Conservation (phyloP, 2,329 filamentous ascomycete genomes). For the Fusarium sp. region DNA sequence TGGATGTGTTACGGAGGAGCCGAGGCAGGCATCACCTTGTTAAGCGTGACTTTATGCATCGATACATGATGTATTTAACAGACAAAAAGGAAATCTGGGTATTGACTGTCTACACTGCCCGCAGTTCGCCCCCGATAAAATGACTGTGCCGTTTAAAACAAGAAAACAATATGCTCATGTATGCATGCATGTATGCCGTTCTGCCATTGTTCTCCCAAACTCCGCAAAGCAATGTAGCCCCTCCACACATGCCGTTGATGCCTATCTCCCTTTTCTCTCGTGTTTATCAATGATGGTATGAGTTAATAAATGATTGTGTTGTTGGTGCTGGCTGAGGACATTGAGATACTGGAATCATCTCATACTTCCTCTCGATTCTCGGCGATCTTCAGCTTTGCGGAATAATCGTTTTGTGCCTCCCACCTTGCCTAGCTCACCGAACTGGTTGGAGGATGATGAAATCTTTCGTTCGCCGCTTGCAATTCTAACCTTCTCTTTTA, state of each 20-base stretch:
- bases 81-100: slow-evolving; percentile 50
- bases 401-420: slow-evolving; percentile 81
- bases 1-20: too few species aligned
- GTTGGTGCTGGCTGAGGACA: slow-evolving; percentile 7
- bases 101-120: slow-evolving; percentile 50
- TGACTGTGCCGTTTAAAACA: slow-evolving; percentile 36
- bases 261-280: slow-evolving; percentile 35
- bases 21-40: too few species aligned
- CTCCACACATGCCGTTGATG: slow-evolving; percentile 37
- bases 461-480: slow-evolving; percentile 73
- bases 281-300: slow-evolving; percentile 22
- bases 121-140: slow-evolving; percentile 45
- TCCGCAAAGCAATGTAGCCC: slow-evolving; percentile 46
- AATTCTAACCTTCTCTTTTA: slow-evolving; percentile 84
- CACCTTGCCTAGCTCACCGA: slow-evolving; percentile 80
- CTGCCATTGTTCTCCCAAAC: slow-evolving; percentile 42
- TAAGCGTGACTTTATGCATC: background rate
- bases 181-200: slow-evolving; percentile 41
- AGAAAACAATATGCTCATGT: slow-evolving; percentile 34
- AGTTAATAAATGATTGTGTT: slow-evolving; percentile 19
- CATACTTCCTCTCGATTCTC: slow-evolving; percentile 41
- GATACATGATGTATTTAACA: slow-evolving; percentile 6
- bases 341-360: slow-evolving; percentile 30
- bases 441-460: slow-evolving; percentile 55
- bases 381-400: slow-evolving; percentile 60